Conservation (phyloP, 805 yeast species). For the Myxozyma geophila region DNA sequence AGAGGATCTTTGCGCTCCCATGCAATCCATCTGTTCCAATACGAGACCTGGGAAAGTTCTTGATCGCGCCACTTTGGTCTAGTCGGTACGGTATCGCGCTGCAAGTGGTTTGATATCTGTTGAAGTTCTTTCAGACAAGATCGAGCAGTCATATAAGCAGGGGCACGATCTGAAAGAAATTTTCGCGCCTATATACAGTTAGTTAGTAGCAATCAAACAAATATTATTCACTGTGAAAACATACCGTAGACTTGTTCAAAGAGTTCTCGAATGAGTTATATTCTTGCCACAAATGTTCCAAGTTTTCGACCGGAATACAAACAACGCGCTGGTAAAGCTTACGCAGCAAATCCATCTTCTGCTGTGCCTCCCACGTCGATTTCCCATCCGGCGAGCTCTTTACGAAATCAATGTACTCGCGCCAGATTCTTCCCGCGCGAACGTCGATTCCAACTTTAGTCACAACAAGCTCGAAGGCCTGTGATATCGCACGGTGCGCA, state of each 20-base stretch:
- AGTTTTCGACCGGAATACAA: slow-evolving; percentile 71
- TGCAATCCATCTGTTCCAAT: slow-evolving; percentile 76
- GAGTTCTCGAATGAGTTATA: slow-evolving; percentile 86
- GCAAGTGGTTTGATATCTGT: slow-evolving; percentile 58
- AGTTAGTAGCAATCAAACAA: not conserved
- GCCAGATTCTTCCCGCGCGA: slow-evolving; percentile 73
- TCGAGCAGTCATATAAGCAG: slow-evolving; percentile 85
- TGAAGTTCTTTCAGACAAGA: slow-evolving; percentile 74
- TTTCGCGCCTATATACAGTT: slow-evolving; percentile 61
- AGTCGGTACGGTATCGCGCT: slow-evolving; percentile 40
- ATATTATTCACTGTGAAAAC: not conserved
- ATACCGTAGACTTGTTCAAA: slow-evolving; percentile 61
- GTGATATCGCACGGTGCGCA: slow-evolving; percentile 71
- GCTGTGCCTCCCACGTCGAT: slow-evolving; percentile 79
- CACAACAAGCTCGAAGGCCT: slow-evolving; percentile 83
- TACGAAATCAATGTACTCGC: slow-evolving; percentile 78
- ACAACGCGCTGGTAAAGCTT: slow-evolving; percentile 71
- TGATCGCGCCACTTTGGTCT: slow-evolving; percentile 38
- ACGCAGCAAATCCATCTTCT: slow-evolving; percentile 75
- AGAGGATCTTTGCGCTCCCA: slow-evolving; percentile 79
- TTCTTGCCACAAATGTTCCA: slow-evolving; percentile 79
- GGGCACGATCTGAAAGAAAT: slow-evolving; percentile 78
- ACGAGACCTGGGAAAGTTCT: slow-evolving; percentile 50
- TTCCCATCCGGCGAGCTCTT: slow-evolving; percentile 64
- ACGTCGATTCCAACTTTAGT: slow-evolving; percentile 80